A percentile compares a stretch with the other conserved stretches of the same genome.
These are phyloP conservation scores for Scedosporium apiospermum DNA, from an alignment of 2,329 filamentous ascomycete genomes.

Conservation along the genomic window DNA sequence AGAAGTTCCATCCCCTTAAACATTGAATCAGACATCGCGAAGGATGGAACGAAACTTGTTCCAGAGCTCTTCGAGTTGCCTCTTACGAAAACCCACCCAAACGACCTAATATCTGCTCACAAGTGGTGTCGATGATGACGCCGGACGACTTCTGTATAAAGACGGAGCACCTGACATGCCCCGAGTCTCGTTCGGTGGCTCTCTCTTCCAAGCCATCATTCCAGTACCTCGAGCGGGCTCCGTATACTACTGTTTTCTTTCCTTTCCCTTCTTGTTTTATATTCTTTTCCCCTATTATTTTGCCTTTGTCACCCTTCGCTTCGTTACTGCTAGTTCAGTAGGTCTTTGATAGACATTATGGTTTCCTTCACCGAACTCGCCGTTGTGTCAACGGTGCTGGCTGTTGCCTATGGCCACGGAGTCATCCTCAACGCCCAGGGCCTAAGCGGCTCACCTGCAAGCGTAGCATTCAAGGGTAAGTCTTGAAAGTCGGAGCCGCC, in stretches of 20 bases:
- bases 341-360: conserved; percentile 1
- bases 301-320: background rate
- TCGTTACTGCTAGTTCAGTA: background rate
- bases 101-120: background rate
- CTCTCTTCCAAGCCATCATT: background rate
- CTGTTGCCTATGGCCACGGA: conserved; percentile 30
- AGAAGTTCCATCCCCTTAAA: background rate
- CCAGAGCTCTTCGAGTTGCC: background rate
- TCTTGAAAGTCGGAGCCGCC: background rate
- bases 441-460: conserved; percentile 27
- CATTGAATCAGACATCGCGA: background rate
- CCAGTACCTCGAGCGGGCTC: background rate
- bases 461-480: conserved; percentile 38
- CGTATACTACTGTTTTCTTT: background rate
- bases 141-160: background rate
- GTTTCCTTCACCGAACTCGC: background rate
- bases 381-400: background rate
- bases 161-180: background rate
- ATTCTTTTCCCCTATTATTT: background rate
- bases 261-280: background rate
- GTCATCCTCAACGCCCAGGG: conserved; percentile 39
- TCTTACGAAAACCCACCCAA: background rate
- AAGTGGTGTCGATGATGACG: background rate
- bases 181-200: background rate
- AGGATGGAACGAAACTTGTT: background rate